Evolutionary conservation across 495 filamentous ascomycete species (phyloP).

Genomic region (Neurospora sp.): DNA sequence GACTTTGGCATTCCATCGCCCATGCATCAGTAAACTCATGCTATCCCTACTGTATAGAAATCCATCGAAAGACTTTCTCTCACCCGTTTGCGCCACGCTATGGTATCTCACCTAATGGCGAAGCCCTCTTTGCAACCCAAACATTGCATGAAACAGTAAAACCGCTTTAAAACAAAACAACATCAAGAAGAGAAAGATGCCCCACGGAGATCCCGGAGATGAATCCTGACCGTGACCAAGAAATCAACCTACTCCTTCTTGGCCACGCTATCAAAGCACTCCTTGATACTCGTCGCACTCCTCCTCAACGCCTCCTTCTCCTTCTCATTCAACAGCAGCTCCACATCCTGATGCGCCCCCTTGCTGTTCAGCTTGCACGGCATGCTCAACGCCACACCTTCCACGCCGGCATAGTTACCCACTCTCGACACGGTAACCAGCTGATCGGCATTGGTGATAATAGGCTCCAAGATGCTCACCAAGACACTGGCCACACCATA

Average conservation of each 20-base stretch:
- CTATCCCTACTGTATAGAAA: background rate
- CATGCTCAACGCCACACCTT: constrained; percentile 21
- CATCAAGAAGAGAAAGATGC: background rate
- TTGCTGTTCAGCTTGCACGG: constrained; percentile 21
- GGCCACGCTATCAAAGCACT: background rate
- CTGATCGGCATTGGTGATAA: constrained; percentile 19
- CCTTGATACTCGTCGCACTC: constrained; percentile 24
- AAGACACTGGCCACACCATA: constrained; percentile 43
- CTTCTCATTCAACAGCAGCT: constrained; percentile 12
- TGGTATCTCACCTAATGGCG: background rate
- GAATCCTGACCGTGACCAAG: background rate
- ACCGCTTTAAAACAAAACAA: background rate
- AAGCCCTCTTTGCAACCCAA: background rate
- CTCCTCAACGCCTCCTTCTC: constrained; percentile 24
- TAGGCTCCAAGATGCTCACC: constrained; percentile 19
- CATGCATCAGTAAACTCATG: background rate
- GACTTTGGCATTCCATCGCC: background rate
- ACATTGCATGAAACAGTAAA: background rate
- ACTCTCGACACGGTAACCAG: constrained; percentile 20
- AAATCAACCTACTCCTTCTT: background rate
- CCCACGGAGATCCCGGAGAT: background rate
- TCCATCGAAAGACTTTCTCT: background rate
- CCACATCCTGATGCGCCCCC: constrained; percentile 19
- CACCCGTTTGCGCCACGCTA: background rate
- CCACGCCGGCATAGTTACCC: constrained; percentile 18